These are phyloP conservation scores for Trichophyton benhamiae DNA, from an alignment of 2,329 filamentous ascomycete genomes.

Conservation along the genomic window DNA sequence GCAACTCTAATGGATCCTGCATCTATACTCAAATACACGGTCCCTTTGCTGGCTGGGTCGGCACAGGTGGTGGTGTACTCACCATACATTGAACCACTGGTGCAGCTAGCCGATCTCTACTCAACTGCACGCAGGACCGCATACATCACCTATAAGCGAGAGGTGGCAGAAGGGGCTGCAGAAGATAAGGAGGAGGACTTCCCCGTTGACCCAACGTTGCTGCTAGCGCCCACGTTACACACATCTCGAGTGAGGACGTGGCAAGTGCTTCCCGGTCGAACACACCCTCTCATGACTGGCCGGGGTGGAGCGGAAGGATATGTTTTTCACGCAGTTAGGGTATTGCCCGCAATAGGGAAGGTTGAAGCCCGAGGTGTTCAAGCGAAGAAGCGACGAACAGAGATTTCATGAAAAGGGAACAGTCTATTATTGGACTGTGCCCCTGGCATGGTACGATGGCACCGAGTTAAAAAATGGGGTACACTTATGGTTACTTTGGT, in stretches of 20 bases:
- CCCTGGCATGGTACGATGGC: too few species aligned
- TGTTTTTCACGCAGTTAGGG: constrained; percentile 70
- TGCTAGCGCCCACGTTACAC: constrained; percentile 70
- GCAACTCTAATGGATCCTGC: constrained; percentile 71
- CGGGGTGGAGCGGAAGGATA: constrained; percentile 82
- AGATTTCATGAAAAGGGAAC: not conserved
- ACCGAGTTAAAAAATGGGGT: not conserved
- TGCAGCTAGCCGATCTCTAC: constrained; percentile 69
- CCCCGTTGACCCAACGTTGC: constrained; percentile 70
- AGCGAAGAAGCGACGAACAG: constrained; percentile 45
- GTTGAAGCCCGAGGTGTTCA: constrained; percentile 73
- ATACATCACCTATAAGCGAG: constrained; percentile 40
- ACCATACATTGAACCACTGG: constrained; percentile 65
- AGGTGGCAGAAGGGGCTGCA: constrained; percentile 11
- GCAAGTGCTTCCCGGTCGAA: constrained; percentile 85
- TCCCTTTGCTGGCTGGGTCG: constrained; percentile 72
- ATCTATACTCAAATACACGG: constrained; percentile 58
- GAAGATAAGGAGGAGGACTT: constrained; percentile 53
- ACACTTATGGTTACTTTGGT: too few species aligned
- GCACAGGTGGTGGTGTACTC: constrained; percentile 79
- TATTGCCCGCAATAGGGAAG: constrained; percentile 64
- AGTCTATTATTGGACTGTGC: not conserved
- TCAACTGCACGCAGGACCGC: constrained; percentile 66
- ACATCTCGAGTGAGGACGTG: constrained; percentile 65
- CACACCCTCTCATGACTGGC: constrained; percentile 87